Percentiles rank a stretch among this genome's conserved stretches.
Conservation (phyloP, 2,329 filamentous ascomycete genomes). For the Trichophyton benhamiae region DNA sequence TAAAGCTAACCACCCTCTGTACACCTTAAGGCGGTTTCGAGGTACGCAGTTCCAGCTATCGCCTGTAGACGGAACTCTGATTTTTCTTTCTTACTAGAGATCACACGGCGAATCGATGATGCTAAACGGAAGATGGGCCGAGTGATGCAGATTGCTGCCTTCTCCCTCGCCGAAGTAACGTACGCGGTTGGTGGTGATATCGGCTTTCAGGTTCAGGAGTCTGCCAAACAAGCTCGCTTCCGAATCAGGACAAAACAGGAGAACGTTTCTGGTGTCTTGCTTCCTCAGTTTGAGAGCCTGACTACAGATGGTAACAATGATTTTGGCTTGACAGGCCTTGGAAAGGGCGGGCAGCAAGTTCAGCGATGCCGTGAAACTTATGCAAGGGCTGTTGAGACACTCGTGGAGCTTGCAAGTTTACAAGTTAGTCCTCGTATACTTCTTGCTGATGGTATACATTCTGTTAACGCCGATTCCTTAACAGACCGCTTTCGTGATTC, state of each 20-base stretch:
- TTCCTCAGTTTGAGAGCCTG: slow-evolving; percentile 88
- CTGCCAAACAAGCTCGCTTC: slow-evolving; percentile 83
- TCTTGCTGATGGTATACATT: not conserved
- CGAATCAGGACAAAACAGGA: slow-evolving; percentile 90
- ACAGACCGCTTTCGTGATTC: slow-evolving; percentile 86
- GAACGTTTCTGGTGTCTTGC: slow-evolving; percentile 91
- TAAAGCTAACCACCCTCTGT: slow-evolving; percentile 18
- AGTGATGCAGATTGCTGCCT: slow-evolving; percentile 97
- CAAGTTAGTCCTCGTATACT: slow-evolving; percentile 42
- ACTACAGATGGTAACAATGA: slow-evolving; percentile 82
- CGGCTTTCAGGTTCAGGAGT: slow-evolving; percentile 94
- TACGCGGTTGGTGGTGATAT: slow-evolving; percentile 95
- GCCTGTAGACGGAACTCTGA: slow-evolving; percentile 3
- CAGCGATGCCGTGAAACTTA: slow-evolving; percentile 93
- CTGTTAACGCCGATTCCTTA: slow-evolving; percentile 12
- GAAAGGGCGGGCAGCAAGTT: slow-evolving; percentile 94
- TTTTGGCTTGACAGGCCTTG: slow-evolving; percentile 88
- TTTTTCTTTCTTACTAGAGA: slow-evolving; percentile 47
- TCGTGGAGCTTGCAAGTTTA: slow-evolving; percentile 87
- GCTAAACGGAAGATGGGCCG: slow-evolving; percentile 98
- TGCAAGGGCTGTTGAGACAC: slow-evolving; percentile 82
- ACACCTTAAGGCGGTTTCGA: slow-evolving; percentile 62
- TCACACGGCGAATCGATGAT: slow-evolving; percentile 93
- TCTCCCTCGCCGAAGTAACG: slow-evolving; percentile 92
- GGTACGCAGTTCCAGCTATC: slow-evolving; percentile 39